These are phyloP conservation scores for Pulveroboletus sp. DNA, from an alignment of 768 basidiomycete species.

Conservation along the genomic window DNA sequence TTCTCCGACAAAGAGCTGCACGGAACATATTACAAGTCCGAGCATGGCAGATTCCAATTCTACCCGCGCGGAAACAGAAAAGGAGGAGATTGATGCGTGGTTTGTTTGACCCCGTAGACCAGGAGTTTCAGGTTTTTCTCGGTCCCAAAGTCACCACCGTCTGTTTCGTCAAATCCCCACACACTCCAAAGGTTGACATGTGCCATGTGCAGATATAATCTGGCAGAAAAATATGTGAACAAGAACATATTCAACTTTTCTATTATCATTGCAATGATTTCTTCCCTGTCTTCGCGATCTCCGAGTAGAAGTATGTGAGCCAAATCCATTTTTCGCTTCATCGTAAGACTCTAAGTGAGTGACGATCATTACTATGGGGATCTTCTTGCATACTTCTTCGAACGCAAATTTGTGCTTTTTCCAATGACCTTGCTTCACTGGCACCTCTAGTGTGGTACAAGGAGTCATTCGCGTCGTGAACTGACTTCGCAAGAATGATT, in stretches of 20 bases:
- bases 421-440: constrained; percentile 14
- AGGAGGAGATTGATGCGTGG: constrained; percentile 23
- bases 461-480: too few relatives aligned
- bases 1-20: constrained; percentile 28
- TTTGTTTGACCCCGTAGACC: constrained; percentile 12
- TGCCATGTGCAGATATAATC: too few relatives aligned
- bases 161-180: constrained; percentile 11
- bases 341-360: constrained; percentile 29
- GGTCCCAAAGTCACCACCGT: constrained; percentile 10
- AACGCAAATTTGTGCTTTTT: constrained; percentile 24
- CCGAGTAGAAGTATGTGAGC: constrained; percentile 18
- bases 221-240: too few relatives aligned
- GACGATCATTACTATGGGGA: constrained; percentile 25
- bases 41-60: constrained; percentile 14
- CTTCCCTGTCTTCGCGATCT: constrained; percentile 11
- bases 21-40: constrained; percentile 31
- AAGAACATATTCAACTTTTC: background rate
- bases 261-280: too few relatives aligned
- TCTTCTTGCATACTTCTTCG: constrained; percentile 22
- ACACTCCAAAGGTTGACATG: constrained; percentile 19
- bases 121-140: constrained; percentile 15
- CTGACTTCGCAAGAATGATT: constrained; percentile 27
- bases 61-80: constrained; percentile 27
- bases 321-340: too few relatives aligned
- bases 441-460: too few relatives aligned